A percentile compares a stretch with the other conserved stretches of the same genome.
Evolutionary conservation across 2,329 filamentous ascomycete species (phyloP).

Genomic region (Fusarium sterilihyphosum): DNA sequence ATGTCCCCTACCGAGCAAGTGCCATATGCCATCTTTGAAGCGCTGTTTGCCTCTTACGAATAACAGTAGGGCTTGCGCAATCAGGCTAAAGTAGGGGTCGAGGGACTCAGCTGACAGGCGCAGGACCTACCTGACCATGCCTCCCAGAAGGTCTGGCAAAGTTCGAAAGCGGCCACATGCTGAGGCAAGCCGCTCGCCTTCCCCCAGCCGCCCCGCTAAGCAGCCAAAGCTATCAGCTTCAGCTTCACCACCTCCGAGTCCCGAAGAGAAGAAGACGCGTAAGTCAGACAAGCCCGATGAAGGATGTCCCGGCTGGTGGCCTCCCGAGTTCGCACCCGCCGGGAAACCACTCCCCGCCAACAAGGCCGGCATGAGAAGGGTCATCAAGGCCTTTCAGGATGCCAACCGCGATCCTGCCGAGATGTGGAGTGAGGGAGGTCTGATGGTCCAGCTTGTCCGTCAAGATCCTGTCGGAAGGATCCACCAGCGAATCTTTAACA

Average conservation of each 20-base stretch:
- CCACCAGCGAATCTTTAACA: neutral
- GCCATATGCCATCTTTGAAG: neutral
- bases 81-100: neutral
- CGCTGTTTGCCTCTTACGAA: neutral
- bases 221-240: neutral
- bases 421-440: neutral
- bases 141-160: neutral
- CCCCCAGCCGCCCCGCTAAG: neutral
- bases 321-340: neutral
- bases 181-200: neutral
- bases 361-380: neutral
- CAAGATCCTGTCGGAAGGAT: neutral
- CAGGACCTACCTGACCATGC: neutral
- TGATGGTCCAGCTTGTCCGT: neutral
- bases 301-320: neutral
- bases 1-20: too few species aligned
- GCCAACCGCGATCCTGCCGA: neutral
- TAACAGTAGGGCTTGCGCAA: too few species aligned
- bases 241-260: neutral
- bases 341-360: neutral
- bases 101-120: neutral
- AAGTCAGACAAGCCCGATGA: neutral
- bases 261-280: neutral
- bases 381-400: neutral
- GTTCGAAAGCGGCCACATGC: neutral